phyloP scores from a whole-genome alignment of 1,139 yeast species.

The Suhomyces coccinellae region DNA sequence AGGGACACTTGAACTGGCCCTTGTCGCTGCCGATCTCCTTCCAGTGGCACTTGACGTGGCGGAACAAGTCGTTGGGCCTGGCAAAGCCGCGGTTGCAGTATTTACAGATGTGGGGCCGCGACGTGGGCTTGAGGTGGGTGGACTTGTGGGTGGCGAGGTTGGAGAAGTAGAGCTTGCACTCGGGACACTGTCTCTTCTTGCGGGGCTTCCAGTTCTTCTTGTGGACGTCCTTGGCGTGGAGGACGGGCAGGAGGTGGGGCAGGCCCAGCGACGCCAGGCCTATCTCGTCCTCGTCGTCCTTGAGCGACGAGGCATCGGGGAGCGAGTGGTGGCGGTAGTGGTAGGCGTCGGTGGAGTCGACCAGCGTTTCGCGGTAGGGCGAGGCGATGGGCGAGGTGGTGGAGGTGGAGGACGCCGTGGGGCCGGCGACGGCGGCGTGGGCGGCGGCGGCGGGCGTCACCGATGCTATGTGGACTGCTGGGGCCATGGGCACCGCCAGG shows the following conservation, averaged over 20 bases:
- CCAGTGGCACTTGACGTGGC: constrained; percentile 86
- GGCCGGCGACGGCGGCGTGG: constrained; percentile 2
- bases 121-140: constrained; percentile 71
- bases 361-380: constrained; percentile 10
- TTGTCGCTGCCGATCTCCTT: constrained; percentile 58
- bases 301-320: neutral
- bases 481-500: neutral
- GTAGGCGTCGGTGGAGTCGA: constrained; percentile 9
- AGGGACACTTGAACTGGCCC: constrained; percentile 51
- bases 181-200: constrained; percentile 82
- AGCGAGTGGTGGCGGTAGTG: constrained; percentile 5
- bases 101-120: constrained; percentile 76
- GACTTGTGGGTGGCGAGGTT: constrained; percentile 85
- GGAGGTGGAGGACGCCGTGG: neutral
- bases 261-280: constrained; percentile 11
- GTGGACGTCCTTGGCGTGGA: constrained; percentile 7
- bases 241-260: constrained; percentile 8
- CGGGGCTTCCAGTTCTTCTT: constrained; percentile 48
- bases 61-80: constrained; percentile 77
- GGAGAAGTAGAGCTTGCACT: constrained; percentile 72
- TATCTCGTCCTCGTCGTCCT: constrained; percentile 10
- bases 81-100: constrained; percentile 85
- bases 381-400: constrained; percentile 6
- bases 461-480: neutral
- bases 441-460: neutral